Evolutionary conservation across 768 basidiomycete genomes (phyloP), one percentile per base, ranked within the genome.

Genomic region (Russula sp.): DNA sequence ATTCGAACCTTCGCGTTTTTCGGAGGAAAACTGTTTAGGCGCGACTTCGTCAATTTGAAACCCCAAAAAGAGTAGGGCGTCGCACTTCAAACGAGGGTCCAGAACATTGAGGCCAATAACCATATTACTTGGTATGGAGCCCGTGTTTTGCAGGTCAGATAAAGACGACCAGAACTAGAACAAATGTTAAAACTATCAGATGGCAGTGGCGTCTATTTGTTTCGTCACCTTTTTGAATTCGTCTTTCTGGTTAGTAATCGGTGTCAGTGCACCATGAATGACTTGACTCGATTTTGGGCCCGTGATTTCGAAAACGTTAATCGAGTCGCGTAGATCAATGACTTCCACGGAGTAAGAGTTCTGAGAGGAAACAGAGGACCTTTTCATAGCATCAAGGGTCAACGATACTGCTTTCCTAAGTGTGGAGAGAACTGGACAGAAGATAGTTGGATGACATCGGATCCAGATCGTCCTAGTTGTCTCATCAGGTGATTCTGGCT

Each of bases 271-370:
- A 9, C 77, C 75, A 34, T 68, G 68, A 34, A 83, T 58, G 11
- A 94, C 83, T 70, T 89, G 87, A 58, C 81, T 90, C 0, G 89
- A 80, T 71, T 85, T 89, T 3, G 91, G 91, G 3, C 96, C 96
- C 78, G 89, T 88, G 39, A 98, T 82, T 72, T 98, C 95, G 68
- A 96, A 96, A 6, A 85, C 79, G 64, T 89, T 90, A 48, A 93
- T 68, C 54, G 85, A 82, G 2, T 83, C 84, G 59, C 87, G 77
- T 53, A 94, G 72, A 71, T 95, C 90, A 7, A 80, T 78, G 16
- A 95, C 78, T 67, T 91, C 85, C 10, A 94, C 73, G 22, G 79
- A 76, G 27, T 75, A 71, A 4, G 66, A 54, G 27, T 65, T 62
- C 2, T 67, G 66, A 11, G 69, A 65, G 31, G 71, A 65, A 58